Percentiles rank a stretch among this genome's conserved stretches.
Conservation (phyloP, 2,329 filamentous ascomycete species). For the Alternaria postmessia region DNA sequence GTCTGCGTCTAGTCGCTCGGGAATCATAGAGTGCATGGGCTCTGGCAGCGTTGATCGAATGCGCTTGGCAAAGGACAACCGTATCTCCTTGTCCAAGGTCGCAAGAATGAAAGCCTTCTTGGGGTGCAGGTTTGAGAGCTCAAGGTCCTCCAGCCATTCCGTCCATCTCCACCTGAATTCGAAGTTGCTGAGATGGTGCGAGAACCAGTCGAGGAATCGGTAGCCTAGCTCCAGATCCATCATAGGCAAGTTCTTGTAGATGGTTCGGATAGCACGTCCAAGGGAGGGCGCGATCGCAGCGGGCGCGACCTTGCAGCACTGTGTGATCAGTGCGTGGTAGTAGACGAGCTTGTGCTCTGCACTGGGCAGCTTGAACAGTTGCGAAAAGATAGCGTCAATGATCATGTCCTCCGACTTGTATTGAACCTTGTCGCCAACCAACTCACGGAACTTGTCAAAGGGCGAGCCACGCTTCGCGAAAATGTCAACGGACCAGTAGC, state of each 20-base stretch:
- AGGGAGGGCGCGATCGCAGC: conserved; percentile 95
- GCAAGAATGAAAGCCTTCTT: conserved; percentile 93
- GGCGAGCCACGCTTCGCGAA: conserved; percentile 94
- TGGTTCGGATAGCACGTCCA: conserved; percentile 88
- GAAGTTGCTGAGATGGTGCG: conserved; percentile 97
- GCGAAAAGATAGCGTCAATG: conserved; percentile 97
- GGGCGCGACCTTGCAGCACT: conserved; percentile 94
- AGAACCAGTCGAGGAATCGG: conserved; percentile 96
- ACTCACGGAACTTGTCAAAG: conserved; percentile 83
- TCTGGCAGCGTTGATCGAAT: conserved; percentile 93
- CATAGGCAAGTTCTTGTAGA: conserved; percentile 82
- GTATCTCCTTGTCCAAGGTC: conserved; percentile 94
- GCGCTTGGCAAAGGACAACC: conserved; percentile 92
- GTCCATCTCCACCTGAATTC: conserved; percentile 99
- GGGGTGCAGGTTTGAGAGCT: conserved; percentile 78
- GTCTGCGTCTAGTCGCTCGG: conserved; percentile 89
- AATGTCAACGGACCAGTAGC: conserved; percentile 87
- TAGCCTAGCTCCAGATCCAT: conserved; percentile 88
- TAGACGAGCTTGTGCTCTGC: conserved; percentile 95
- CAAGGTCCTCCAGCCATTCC: conserved; percentile 89
- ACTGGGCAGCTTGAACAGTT: conserved; percentile 85
- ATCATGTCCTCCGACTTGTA: conserved; percentile 99
- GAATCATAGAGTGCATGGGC: conserved; percentile 81
- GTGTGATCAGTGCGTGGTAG: conserved; percentile 93
- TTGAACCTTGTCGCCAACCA: conserved; percentile 72